Conservation (phyloP, 106 monocot genomes). For the Agapanthus africanus region DNA sequence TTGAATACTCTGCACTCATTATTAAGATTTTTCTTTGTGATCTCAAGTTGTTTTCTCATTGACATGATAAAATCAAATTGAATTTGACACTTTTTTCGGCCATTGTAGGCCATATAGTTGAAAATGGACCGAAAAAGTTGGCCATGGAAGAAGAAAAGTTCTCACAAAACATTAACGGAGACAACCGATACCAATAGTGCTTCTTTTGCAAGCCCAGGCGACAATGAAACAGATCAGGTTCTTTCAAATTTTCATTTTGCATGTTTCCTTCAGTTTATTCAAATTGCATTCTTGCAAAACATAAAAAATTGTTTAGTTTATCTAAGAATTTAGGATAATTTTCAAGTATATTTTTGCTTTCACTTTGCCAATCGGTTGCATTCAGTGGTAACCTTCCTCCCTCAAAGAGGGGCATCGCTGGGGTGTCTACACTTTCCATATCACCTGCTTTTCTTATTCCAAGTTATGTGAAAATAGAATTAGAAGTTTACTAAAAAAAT, state of each 20-base stretch:
- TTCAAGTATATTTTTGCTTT: too few relatives aligned
- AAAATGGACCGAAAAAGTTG: slow-evolving; percentile 15
- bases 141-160: slow-evolving; percentile 18
- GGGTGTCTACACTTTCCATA: too few relatives aligned
- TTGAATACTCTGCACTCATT: background rate
- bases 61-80: background rate
- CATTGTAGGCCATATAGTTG: slow-evolving; percentile 4
- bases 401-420: too few relatives aligned
- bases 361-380: too few relatives aligned
- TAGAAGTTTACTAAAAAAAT: background rate
- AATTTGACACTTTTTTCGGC: background rate
- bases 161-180: slow-evolving; percentile 5
- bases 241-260: background rate
- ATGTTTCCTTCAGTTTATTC: too few relatives aligned
- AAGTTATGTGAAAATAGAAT: too few relatives aligned
- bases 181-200: slow-evolving; percentile 8
- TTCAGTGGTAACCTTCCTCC: too few relatives aligned
- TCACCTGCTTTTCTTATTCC: background rate
- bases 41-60: background rate
- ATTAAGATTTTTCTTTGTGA: background rate
- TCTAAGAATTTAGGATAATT: too few relatives aligned
- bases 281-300: too few relatives aligned
- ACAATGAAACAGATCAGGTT: slow-evolving; percentile 11
- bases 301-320: too few relatives aligned
- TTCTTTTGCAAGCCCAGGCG: slow-evolving; percentile 3